Percentiles rank a stretch among this genome's conserved stretches.
Evolutionary conservation across 2,329 filamentous ascomycete species (phyloP).

Genomic region (Thielaviopsis populi): DNA sequence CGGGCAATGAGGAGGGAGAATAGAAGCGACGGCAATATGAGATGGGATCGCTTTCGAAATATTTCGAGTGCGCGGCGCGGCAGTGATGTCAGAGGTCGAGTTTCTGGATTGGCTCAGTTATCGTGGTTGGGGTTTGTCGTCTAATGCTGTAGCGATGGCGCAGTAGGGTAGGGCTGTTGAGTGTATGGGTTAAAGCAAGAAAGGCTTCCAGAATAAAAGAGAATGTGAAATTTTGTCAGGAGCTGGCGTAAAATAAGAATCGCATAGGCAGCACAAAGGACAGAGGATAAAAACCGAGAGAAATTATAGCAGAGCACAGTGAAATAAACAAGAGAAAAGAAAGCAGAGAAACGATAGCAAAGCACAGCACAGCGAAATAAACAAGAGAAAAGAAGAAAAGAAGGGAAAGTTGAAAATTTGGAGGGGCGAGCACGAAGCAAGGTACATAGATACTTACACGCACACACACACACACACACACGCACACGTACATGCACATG

Average conservation of each 20-base stretch:
- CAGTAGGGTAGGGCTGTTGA: not conserved
- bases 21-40: not conserved
- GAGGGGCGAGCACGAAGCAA: not conserved
- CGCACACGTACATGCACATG: too few species aligned
- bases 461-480: not conserved
- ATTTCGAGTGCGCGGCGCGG: not conserved
- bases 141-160: not conserved
- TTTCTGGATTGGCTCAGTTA: not conserved
- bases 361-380: not conserved
- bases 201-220: not conserved
- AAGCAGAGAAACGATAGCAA: not conserved
- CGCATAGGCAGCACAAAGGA: not conserved
- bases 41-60: too few species aligned
- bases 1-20: too few species aligned
- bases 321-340: not conserved
- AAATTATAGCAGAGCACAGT: not conserved
- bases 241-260: not conserved
- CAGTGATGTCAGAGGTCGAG: not conserved
- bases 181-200: not conserved
- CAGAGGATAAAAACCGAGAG: not conserved
- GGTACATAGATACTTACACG: not conserved
- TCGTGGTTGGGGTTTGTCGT: not conserved
- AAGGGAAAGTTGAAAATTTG: not conserved
- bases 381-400: not conserved
- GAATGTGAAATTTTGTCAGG: not conserved